Conservation (phyloP, 2,329 filamentous ascomycete genomes). For the Ophidiomyces ophidiicola region DNA sequence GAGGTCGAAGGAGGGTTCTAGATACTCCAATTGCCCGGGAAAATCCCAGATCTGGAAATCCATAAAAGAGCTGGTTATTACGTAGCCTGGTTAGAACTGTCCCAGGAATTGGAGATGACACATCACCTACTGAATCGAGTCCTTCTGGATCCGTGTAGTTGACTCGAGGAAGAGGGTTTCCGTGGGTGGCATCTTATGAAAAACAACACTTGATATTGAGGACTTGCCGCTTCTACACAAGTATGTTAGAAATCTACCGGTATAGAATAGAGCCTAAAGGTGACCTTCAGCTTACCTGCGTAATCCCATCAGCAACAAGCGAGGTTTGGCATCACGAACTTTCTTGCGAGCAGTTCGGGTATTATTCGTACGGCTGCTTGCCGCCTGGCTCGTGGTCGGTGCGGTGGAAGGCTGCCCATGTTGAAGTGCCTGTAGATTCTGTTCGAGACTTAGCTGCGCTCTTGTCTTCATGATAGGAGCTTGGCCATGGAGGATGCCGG, state of each 20-base stretch:
- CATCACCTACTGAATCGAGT: slow-evolving; percentile 72
- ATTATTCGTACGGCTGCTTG: slow-evolving; percentile 17
- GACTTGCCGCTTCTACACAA: slow-evolving; percentile 79
- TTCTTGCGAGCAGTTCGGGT: slow-evolving; percentile 28
- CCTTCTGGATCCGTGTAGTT: slow-evolving; percentile 85
- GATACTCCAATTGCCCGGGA: slow-evolving; percentile 85
- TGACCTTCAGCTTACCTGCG: slow-evolving; percentile 53
- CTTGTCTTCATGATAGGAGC: slow-evolving; percentile 19
- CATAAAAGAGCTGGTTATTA: slow-evolving; percentile 77
- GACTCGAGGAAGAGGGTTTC: slow-evolving; percentile 95
- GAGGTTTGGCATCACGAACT: slow-evolving; percentile 56
- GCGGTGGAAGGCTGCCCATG: slow-evolving; percentile 12
- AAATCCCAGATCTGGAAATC: slow-evolving; percentile 99
- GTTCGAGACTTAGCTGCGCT: slow-evolving; percentile 28
- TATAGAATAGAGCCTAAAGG: not conserved
- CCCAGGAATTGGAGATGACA: not conserved
- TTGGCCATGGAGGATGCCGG: slow-evolving; percentile 15
- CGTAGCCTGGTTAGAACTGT: slow-evolving; percentile 1
- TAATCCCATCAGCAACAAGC: slow-evolving; percentile 87
- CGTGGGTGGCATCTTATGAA: slow-evolving; percentile 90
- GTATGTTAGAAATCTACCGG: slow-evolving; percentile 10
- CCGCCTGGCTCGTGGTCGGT: slow-evolving; percentile 17
- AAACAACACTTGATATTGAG: slow-evolving; percentile 97
- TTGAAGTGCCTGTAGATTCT: slow-evolving; percentile 25
- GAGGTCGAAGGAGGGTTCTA: slow-evolving; percentile 78